These are phyloP conservation scores for Xylaria sp. DNA, from an alignment of 2,329 filamentous ascomycete species.

Conservation along the genomic window DNA sequence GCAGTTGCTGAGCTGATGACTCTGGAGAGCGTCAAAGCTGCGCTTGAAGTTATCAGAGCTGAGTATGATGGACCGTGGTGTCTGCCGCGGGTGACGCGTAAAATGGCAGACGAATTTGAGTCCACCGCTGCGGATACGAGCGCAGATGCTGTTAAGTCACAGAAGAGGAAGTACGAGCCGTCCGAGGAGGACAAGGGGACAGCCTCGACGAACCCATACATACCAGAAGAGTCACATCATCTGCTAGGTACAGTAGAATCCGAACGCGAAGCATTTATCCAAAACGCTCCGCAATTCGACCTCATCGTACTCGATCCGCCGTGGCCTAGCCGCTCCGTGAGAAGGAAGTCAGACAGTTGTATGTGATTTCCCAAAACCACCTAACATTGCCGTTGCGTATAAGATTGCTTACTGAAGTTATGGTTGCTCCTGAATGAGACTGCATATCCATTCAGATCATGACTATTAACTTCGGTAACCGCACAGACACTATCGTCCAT, in stretches of 20 bases:
- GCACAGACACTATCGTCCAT: constrained; percentile 53
- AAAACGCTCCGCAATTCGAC: constrained; percentile 66
- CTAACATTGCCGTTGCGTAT: neutral
- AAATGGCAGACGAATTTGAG: constrained; percentile 17
- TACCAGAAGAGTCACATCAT: constrained; percentile 58
- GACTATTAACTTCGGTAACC: constrained; percentile 7
- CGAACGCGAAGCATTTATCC: constrained; percentile 55
- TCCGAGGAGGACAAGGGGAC: constrained; percentile 15
- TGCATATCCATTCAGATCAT: neutral
- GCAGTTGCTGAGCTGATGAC: constrained; percentile 67
- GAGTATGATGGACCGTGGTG: constrained; percentile 58
- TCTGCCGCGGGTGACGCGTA: constrained; percentile 53
- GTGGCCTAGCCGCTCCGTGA: constrained; percentile 82
- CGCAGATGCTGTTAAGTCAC: constrained; percentile 25
- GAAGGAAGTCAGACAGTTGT: constrained; percentile 66
- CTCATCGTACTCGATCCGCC: constrained; percentile 80
- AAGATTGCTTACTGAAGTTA: neutral
- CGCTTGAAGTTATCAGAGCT: constrained; percentile 54
- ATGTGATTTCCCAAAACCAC: constrained; percentile 13
- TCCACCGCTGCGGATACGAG: neutral
- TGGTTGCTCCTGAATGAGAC: neutral
- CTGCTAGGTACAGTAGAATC: constrained; percentile 62
- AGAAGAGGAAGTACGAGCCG: constrained; percentile 34
- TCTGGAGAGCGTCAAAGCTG: constrained; percentile 57
- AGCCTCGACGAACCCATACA: constrained; percentile 38